phyloP scores from a whole-genome alignment of 176 grass and related monocot species.

The Hordeum marinum region DNA sequence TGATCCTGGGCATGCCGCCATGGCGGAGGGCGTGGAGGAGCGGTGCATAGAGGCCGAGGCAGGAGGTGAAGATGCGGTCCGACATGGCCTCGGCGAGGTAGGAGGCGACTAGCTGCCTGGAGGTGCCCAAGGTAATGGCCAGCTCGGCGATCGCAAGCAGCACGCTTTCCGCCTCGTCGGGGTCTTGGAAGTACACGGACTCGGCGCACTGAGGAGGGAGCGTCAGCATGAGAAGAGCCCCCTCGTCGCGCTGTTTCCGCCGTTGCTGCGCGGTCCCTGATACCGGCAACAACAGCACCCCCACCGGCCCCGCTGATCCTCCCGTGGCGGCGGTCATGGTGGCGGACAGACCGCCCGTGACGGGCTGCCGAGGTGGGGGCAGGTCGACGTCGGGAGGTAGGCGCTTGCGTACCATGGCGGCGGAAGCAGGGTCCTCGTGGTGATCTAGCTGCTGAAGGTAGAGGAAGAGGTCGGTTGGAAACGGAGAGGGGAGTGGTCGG shows the following conservation, averaged over 20 bases:
- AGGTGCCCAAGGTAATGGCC: constrained; percentile 50
- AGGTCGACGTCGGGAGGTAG: constrained; percentile 49
- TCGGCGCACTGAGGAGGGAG: constrained; percentile 49
- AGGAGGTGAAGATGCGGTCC: constrained; percentile 57
- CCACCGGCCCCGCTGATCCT: neutral
- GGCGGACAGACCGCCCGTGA: constrained; percentile 15
- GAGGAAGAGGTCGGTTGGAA: constrained; percentile 4
- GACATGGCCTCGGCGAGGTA: constrained; percentile 91
- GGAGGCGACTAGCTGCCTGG: constrained; percentile 49
- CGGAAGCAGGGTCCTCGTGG: neutral
- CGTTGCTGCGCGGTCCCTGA: neutral
- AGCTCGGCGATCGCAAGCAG: constrained; percentile 59
- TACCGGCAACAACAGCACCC: neutral
- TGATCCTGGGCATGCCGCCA: constrained; percentile 59
- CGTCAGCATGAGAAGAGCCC: constrained; percentile 44
- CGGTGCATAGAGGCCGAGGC: constrained; percentile 67
- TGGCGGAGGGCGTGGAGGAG: constrained; percentile 60
- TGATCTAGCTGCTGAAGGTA: constrained; percentile 26
- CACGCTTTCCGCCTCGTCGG: constrained; percentile 42
- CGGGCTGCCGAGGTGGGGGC: constrained; percentile 14
- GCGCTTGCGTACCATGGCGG: constrained; percentile 74
- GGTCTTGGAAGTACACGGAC: constrained; percentile 51
- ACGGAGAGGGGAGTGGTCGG: neutral
- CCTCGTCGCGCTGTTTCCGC: constrained; percentile 53
- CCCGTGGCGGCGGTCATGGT: constrained; percentile 10